Conservation (phyloP, 1,284 basidiomycete genomes). For the Trichosporon coremiiforme region DNA sequence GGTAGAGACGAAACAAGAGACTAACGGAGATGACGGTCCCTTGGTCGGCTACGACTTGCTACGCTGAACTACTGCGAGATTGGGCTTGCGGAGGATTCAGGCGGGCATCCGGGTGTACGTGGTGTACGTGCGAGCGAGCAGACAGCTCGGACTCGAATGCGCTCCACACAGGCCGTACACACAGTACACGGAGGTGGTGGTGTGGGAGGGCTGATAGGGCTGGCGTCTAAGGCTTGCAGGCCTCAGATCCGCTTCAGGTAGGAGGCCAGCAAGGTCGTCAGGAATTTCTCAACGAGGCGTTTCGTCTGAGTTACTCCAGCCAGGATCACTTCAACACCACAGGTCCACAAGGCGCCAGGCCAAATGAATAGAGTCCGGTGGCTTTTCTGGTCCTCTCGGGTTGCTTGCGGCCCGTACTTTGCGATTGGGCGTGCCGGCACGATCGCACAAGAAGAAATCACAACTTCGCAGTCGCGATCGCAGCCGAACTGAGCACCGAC, state of each 20-base stretch:
- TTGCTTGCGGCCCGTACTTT: neutral
- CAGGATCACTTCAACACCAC: neutral
- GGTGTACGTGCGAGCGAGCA: neutral
- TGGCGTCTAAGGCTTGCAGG: constrained; percentile 1
- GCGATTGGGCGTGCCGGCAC: neutral
- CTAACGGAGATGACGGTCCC: neutral
- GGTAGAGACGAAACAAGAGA: constrained; percentile 6
- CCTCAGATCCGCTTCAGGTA: constrained; percentile 13
- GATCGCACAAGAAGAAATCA: neutral
- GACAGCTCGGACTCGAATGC: neutral
- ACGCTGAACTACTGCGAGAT: constrained; percentile 6
- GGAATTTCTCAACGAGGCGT: neutral
- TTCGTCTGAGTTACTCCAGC: neutral
- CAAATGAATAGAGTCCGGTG: constrained; percentile 5
- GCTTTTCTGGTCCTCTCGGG: neutral
- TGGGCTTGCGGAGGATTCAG: constrained; percentile 2
- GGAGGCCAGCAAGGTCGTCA: neutral
- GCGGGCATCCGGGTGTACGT: neutral
- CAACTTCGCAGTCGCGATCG: neutral
- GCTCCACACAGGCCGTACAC: neutral
- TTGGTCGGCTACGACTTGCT: constrained; percentile 7
- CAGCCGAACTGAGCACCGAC: neutral
- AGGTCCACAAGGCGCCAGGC: neutral
- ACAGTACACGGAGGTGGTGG: constrained; percentile 10
- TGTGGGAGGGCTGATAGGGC: neutral